phyloP scores from a whole-genome alignment of 129 eudicot species.

The Lonicera japonica region DNA sequence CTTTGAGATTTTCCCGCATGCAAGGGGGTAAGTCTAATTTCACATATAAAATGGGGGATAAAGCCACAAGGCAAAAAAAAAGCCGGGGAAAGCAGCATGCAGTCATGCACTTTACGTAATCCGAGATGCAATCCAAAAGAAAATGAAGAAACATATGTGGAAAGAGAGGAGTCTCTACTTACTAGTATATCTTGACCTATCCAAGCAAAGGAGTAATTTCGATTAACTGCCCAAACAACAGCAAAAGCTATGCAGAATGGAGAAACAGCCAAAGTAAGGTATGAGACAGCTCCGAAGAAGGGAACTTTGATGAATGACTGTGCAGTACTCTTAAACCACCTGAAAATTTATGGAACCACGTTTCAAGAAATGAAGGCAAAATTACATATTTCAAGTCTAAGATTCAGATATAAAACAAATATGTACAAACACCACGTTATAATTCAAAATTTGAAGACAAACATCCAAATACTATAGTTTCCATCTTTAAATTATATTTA shows the following conservation, averaged over 20 bases:
- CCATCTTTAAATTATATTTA: no score
- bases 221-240: constrained; percentile 71
- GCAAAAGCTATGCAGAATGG: constrained; percentile 82
- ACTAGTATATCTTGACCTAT: constrained; percentile 90
- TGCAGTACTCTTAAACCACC: constrained; percentile 68
- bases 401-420: neutral
- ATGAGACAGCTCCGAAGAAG: constrained; percentile 63
- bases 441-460: no score
- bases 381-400: neutral
- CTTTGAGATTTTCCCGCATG: no score
- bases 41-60: no score
- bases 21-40: no score
- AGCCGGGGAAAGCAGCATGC: neutral
- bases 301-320: constrained; percentile 63
- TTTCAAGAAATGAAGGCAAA: constrained; percentile 1
- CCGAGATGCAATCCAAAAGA: neutral
- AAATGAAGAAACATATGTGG: neutral
- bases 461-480: neutral
- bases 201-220: constrained; percentile 62
- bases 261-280: constrained; percentile 70
- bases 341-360: constrained; percentile 17
- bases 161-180: constrained; percentile 11
- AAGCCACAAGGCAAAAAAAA: no score
- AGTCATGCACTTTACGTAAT: neutral
- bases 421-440: no score